A percentile compares a stretch with the other conserved stretches of the same genome.
phyloP scores from a whole-genome alignment of 192 early-diverging fungal genomes.

The Powellomyces hirtus region DNA sequence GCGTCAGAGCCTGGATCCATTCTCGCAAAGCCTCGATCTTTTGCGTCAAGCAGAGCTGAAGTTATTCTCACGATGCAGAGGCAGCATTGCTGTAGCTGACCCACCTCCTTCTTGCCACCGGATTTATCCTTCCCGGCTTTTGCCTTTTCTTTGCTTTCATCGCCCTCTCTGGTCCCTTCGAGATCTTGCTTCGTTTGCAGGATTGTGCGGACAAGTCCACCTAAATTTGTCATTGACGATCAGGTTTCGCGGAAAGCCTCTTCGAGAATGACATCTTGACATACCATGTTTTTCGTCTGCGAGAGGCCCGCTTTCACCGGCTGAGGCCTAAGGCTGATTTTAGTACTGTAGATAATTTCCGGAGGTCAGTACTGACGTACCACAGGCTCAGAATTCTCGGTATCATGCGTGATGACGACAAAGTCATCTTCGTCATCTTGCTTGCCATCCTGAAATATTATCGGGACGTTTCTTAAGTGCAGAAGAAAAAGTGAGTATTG shows the following conservation, averaged over 20 bases:
- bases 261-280: not conserved
- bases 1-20: conserved; percentile 49
- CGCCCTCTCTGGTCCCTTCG: conserved; percentile 23
- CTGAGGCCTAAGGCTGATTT: not conserved
- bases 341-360: not conserved
- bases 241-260: no score
- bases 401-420: conserved; percentile 43
- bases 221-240: conserved; percentile 26
- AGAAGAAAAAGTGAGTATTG: not conserved
- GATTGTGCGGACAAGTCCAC: conserved; percentile 53
- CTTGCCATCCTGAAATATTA: conserved; percentile 40
- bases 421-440: conserved; percentile 46
- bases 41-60: not conserved
- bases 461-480: conserved; percentile 21
- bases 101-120: conserved; percentile 50
- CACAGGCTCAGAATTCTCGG: conserved; percentile 11
- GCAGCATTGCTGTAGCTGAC: no score
- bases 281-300: conserved; percentile 46
- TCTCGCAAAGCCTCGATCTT: conserved; percentile 49
- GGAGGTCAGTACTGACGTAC: no score
- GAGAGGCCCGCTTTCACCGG: not conserved
- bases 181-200: conserved; percentile 49
- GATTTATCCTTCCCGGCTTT: conserved; percentile 39
- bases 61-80: conserved; percentile 5
- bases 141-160: conserved; percentile 10